Evolutionary conservation across 2,329 filamentous ascomycete genomes (phyloP), one percentile per base, ranked within the genome.

Genomic region (Sarocladium brachiariae): DNA sequence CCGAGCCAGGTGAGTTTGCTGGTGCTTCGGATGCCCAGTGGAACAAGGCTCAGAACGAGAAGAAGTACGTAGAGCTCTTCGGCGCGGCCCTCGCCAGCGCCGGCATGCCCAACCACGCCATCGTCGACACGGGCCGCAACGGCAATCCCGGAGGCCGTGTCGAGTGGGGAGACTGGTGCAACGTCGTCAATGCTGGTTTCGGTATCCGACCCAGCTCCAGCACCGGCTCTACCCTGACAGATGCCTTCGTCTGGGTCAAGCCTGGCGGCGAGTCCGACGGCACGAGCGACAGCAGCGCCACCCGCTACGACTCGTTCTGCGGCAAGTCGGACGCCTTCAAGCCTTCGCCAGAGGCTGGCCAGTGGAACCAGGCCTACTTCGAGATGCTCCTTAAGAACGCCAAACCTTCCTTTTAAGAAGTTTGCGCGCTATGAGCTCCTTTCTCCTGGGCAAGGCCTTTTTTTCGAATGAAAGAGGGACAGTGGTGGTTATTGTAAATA

Each of bases 171-270:
- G 73, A 80, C 58, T 81, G 78, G 78, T 81, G 78, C 66, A 82
- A 84, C 60, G 73, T 83, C 55, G 71, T 70, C 45, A 75, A 74
- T 45, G 77, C 81, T 52, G 81, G 81, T 33, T 84, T 84, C 57
- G 81, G 81, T 55, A 65, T 70, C 45, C 73, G 77, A 34, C 78
- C 80, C 0, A 77, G 76, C 2, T 71, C 78, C 5, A 64, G 73
- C 56, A 84, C 80, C n/a, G 78, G 76, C 39, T 69, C 77, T 57
- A 61, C 67, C 6, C 71, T 81, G 18, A 72, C 75, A 49, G 82
- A 85, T 64, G 78, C 80, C 31, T 81, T 84, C 56, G 81, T 84
- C 46, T 84, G 81, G 81, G 69, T 83, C 59, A 85, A 85, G 73
- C 81, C 81, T 14, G 80, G 81, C 56, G 72, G 73, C 53, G 73